Evolutionary conservation across 116 monocot species (phyloP), one percentile per base, ranked within the genome.

Genomic region (Papilionanthe hybrid): DNA sequence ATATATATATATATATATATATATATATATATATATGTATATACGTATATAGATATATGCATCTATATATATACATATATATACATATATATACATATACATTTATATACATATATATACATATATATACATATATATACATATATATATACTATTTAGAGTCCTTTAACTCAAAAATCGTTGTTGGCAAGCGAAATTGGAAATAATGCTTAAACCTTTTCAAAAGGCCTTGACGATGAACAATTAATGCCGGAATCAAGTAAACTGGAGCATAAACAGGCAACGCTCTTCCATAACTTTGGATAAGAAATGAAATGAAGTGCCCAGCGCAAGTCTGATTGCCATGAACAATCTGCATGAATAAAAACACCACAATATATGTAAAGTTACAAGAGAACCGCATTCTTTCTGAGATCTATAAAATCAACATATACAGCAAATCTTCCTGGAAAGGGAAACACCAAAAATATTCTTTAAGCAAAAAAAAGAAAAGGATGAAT

Each of bases 231-330:
- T 90, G 79, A 43, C 92, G 90, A 82, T 94, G 94, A 77, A 92
- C 94, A 78, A 94, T 87, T 47, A 94, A 78, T 42, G 94, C 92
- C 76, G 94, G 94, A 79, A 92, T 72, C 41, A 94, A 75, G 65
- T 92, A 94, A 19, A 94, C 94, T 69, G 94, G 94, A 85, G 92
- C 75, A 84, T 94, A 94, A 42, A 94, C 92, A 71, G 92, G 94
- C n/a, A 94, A 32, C 67, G 94, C 90, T 86, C 90, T 94, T 78
- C 82, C 83, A 84, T 94, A 94, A 77, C 86, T 92, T 90, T 92
- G 90, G 43, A 87, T 10, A 78, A 94, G 82, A 72, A 92, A 94
- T 43, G 80, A 77, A 25, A 94, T 48, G 25, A 88, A 75, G 82
- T 94, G 94, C 5, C 84, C 82, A 32, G 42, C n/a, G 84, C 94